These are phyloP conservation scores for Alternaria arbusti DNA, from an alignment of 2,329 filamentous ascomycete species.

Conservation along the genomic window DNA sequence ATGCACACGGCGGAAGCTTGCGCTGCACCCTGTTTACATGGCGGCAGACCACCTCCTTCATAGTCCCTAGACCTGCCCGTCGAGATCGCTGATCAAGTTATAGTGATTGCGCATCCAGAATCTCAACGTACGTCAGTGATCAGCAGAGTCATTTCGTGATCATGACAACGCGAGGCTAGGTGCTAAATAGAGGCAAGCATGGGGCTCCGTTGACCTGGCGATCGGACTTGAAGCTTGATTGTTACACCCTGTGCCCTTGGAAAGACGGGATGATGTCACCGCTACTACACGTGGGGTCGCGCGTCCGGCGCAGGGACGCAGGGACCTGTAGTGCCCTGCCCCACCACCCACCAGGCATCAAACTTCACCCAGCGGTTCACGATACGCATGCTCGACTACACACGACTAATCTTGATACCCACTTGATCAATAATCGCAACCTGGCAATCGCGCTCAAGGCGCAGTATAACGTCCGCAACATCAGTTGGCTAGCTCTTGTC, in stretches of 20 bases:
- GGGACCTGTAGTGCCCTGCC: conserved; percentile 5
- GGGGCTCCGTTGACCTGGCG: conserved; percentile 2
- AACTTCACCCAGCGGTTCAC: background rate
- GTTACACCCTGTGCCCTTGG: background rate
- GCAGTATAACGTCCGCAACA: background rate
- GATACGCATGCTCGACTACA: background rate
- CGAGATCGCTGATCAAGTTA: background rate
- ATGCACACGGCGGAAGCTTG: background rate
- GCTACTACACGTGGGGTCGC: conserved; percentile 17
- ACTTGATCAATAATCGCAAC: background rate
- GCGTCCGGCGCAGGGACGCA: conserved; percentile 21
- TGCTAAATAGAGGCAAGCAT: background rate
- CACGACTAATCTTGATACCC: background rate
- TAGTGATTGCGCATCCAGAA: background rate
- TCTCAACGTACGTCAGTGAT: conserved; percentile 8
- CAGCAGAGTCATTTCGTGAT: conserved; percentile 1
- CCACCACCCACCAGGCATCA: conserved; percentile 4
- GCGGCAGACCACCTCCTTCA: background rate
- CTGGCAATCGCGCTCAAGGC: background rate
- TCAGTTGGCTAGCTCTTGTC: background rate
- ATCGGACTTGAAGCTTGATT: conserved; percentile 16
- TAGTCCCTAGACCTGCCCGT: background rate
- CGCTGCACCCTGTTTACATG: background rate
- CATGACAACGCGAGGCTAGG: background rate
- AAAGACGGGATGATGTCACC: conserved; percentile 24